Evolutionary conservation across 1,284 basidiomycete species (phyloP).

Genomic region (Coniferiporia weirii): DNA sequence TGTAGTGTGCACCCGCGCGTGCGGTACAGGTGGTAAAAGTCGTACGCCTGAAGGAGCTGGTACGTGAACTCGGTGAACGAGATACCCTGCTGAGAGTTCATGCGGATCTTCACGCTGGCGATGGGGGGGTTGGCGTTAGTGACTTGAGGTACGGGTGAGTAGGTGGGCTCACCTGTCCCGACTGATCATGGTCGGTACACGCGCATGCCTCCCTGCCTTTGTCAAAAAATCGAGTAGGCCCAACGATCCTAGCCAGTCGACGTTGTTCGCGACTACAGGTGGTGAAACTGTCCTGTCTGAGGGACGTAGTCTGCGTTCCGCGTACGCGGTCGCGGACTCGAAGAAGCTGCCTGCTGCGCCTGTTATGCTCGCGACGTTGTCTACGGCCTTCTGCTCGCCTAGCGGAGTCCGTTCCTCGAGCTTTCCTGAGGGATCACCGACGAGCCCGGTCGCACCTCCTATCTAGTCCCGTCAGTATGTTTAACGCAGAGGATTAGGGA

Average conservation of each 20-base stretch:
- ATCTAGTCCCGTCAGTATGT: slow-evolving; percentile 49
- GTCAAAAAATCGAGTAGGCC: slow-evolving; percentile 83
- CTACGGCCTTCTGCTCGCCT: slow-evolving; percentile 48
- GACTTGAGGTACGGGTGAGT: background rate
- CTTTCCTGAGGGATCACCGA: slow-evolving; percentile 95
- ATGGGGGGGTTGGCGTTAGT: slow-evolving; percentile 8
- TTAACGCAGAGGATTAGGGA: background rate
- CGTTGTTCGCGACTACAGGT: slow-evolving; percentile 69
- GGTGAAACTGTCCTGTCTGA: slow-evolving; percentile 18
- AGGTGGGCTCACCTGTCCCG: slow-evolving; percentile 74
- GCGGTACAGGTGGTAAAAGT: slow-evolving; percentile 80
- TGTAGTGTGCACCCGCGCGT: slow-evolving; percentile 77
- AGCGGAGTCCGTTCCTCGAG: slow-evolving; percentile 76
- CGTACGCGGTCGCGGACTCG: slow-evolving; percentile 57
- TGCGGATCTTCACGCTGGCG: slow-evolving; percentile 77
- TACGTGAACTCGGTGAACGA: slow-evolving; percentile 98
- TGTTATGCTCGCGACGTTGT: slow-evolving; percentile 68
- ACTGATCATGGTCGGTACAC: slow-evolving; percentile 87
- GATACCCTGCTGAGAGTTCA: slow-evolving; percentile 75
- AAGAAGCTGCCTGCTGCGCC: slow-evolving; percentile 73
- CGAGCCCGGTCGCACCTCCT: slow-evolving; percentile 93
- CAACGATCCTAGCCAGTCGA: slow-evolving; percentile 75
- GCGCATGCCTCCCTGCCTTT: slow-evolving; percentile 73
- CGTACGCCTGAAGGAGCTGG: slow-evolving; percentile 95
- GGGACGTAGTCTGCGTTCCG: slow-evolving; percentile 32